Conservation (phyloP, 805 yeast species). For the Naumovozyma baii region DNA sequence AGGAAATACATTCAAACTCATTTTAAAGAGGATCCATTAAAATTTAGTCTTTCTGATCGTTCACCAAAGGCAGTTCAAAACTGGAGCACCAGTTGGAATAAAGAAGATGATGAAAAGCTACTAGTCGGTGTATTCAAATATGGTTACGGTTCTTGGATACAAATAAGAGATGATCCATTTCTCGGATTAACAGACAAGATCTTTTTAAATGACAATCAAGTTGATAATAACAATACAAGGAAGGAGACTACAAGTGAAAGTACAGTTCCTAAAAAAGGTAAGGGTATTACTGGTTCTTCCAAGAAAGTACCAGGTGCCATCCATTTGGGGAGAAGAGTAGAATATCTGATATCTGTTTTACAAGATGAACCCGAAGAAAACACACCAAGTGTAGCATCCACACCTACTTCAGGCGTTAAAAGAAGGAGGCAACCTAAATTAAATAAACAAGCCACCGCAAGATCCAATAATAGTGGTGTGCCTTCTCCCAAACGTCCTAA, state of each 20-base stretch:
- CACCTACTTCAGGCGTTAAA: constrained; percentile 21
- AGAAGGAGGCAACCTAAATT: constrained; percentile 24
- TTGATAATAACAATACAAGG: constrained; percentile 7
- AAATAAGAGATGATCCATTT: constrained; percentile 91
- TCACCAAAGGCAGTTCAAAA: constrained; percentile 75
- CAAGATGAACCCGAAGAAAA: constrained; percentile 39
- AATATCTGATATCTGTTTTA: constrained; percentile 66
- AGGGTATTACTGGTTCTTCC: constrained; percentile 25
- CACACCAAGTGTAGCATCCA: constrained; percentile 7
- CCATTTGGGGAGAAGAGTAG: constrained; percentile 85
- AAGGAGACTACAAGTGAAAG: constrained; percentile 2
- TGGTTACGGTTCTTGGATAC: constrained; percentile 94
- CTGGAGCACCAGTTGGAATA: constrained; percentile 85
- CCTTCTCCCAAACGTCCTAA: constrained; percentile 6
- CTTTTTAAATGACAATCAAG: constrained; percentile 45
- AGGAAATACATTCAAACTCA: constrained; percentile 43
- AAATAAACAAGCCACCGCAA: background rate
- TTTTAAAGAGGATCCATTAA: constrained; percentile 43
- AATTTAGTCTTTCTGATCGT: constrained; percentile 45
- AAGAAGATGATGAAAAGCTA: constrained; percentile 76
- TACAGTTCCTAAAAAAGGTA: constrained; percentile 12
- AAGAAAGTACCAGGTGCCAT: constrained; percentile 86
- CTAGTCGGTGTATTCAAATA: constrained; percentile 81
- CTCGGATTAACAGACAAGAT: constrained; percentile 78
- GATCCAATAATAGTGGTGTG: background rate